These are phyloP conservation scores for Brettanomyces sp. DNA, from an alignment of 805 yeast genomes.

Conservation along the genomic window DNA sequence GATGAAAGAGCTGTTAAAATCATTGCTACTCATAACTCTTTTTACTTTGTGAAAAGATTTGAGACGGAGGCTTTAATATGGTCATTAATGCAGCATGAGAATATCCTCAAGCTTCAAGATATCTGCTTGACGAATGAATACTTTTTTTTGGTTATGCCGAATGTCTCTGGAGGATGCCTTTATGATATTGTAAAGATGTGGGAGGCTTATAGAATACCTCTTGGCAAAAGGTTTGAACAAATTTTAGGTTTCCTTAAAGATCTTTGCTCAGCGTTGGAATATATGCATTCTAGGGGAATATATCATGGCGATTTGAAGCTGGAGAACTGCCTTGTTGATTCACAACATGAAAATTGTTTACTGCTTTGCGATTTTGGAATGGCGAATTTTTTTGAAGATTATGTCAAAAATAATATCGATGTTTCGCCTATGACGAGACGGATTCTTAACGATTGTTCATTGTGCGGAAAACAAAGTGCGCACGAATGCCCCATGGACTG, in stretches of 20 bases:
- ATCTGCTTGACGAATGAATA: constrained; percentile 48
- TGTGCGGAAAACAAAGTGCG: not conserved
- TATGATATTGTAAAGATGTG: constrained; percentile 65
- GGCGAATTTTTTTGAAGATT: constrained; percentile 30
- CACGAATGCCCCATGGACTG: not conserved
- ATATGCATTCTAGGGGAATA: constrained; percentile 53
- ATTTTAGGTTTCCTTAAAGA: constrained; percentile 38
- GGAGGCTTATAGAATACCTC: constrained; percentile 30
- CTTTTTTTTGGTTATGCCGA: constrained; percentile 64
- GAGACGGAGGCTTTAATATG: constrained; percentile 68
- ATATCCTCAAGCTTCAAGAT: constrained; percentile 53
- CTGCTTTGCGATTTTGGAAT: constrained; percentile 87
- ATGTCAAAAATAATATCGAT: constrained; percentile 1
- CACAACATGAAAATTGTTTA: constrained; percentile 28
- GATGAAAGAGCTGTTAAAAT: constrained; percentile 22
- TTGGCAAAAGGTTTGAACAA: constrained; percentile 7
- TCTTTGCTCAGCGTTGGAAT: constrained; percentile 48
- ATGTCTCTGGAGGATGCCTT: constrained; percentile 68
- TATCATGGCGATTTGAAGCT: constrained; percentile 80
- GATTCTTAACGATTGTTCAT: not conserved
- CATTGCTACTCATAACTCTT: constrained; percentile 27
- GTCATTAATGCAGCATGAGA: constrained; percentile 56
- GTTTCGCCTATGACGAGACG: constrained; percentile 11
- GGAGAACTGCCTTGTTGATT: constrained; percentile 66
- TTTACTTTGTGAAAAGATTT: constrained; percentile 46